These are phyloP conservation scores for Microdochium paspali DNA, from an alignment of 2,329 filamentous ascomycete genomes.

Conservation along the genomic window DNA sequence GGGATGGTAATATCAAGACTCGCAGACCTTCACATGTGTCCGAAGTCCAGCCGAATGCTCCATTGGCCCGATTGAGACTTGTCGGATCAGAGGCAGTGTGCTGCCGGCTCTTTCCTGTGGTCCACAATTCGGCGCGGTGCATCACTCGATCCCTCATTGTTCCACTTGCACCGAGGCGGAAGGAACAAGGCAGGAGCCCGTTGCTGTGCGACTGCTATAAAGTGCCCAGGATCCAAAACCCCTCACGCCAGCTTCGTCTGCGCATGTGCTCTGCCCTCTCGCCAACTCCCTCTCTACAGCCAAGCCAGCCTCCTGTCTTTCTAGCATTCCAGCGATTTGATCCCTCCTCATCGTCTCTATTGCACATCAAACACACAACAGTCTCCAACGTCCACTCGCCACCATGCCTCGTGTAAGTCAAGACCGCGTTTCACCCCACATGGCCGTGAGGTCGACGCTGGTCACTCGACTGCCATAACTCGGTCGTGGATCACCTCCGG, in stretches of 20 bases:
- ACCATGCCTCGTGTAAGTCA: conserved; percentile 23
- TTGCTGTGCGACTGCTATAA: not conserved
- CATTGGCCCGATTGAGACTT: no score
- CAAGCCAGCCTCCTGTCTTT: not conserved
- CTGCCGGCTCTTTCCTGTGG: not conserved
- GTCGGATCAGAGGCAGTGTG: no score
- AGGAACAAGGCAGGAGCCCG: not conserved
- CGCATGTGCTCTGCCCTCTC: not conserved
- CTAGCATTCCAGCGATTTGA: not conserved
- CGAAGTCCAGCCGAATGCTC: no score
- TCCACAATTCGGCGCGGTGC: not conserved
- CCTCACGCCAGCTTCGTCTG: not conserved
- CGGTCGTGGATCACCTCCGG: not conserved
- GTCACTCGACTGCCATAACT: not conserved
- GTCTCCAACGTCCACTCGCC: conserved; percentile 1
- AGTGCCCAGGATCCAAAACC: not conserved
- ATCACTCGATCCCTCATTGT: not conserved
- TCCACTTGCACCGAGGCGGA: not conserved
- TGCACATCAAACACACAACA: not conserved
- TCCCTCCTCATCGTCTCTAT: not conserved
- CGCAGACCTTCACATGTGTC: no score
- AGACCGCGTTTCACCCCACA: not conserved
- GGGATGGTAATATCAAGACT: no score
- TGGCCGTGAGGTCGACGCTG: not conserved
- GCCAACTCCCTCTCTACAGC: no score